Conservation (phyloP, 371 early-diverging fungal species). For the Mortierella sp. region DNA sequence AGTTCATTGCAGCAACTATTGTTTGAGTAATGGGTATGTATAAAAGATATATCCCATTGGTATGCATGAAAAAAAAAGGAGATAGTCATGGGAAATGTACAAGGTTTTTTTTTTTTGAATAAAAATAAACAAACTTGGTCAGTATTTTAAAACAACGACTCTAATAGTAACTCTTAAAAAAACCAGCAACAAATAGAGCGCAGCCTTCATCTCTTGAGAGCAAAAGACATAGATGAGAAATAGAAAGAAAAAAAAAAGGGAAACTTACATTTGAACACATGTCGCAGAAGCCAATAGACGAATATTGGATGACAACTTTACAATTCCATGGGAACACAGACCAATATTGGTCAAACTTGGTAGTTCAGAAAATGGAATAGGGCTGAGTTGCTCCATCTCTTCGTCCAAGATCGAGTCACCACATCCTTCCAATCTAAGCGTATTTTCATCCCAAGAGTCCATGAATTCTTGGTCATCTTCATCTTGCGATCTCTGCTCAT, state of each 20-base stretch:
- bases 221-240: background rate
- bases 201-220: too few relatives aligned
- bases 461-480: slow-evolving; percentile 16
- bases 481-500: background rate
- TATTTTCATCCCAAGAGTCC: slow-evolving; percentile 19
- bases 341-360: slow-evolving; percentile 53
- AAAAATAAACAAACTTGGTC: too few relatives aligned
- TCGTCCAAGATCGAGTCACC: slow-evolving; percentile 44
- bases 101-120: too few relatives aligned
- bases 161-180: too few relatives aligned
- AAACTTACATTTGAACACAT: slow-evolving; percentile 53
- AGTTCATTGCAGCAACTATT: slow-evolving; percentile 61
- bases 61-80: too few relatives aligned
- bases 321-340: slow-evolving; percentile 47
- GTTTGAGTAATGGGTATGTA: too few relatives aligned
- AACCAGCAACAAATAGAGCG: background rate
- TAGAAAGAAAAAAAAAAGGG: background rate
- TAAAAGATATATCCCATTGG: too few relatives aligned
- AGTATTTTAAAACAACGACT: too few relatives aligned
- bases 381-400: slow-evolving; percentile 36
- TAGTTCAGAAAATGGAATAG: slow-evolving; percentile 49
- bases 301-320: slow-evolving; percentile 49
- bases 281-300: slow-evolving; percentile 37
- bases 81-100: too few relatives aligned
- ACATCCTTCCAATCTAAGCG: slow-evolving; percentile 22